Percentiles rank a stretch among this genome's conserved stretches.
These are phyloP conservation scores for Xylariales sp. DNA, from an alignment of 2,329 filamentous ascomycete genomes.

Conservation along the genomic window DNA sequence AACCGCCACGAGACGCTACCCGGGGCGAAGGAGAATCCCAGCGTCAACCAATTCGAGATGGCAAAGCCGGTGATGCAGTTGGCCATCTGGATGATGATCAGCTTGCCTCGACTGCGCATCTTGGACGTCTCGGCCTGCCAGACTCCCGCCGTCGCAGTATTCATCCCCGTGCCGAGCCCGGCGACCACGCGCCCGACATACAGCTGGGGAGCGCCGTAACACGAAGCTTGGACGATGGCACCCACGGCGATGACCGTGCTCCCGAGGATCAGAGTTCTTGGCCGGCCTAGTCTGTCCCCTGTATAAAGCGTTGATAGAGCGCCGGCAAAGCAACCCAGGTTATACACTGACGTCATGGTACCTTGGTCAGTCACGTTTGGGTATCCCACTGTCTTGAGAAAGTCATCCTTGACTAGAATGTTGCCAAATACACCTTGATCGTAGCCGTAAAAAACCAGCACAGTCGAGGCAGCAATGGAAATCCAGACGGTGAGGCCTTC, in stretches of 20 bases:
- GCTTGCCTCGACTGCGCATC: conserved; percentile 16
- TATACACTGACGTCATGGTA: conserved; percentile 19
- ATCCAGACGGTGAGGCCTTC: neutral
- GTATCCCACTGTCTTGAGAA: conserved; percentile 17
- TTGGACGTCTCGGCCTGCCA: conserved; percentile 18
- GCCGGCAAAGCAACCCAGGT: conserved; percentile 16
- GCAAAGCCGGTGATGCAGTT: conserved; percentile 33
- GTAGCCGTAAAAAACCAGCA: neutral
- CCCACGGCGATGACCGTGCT: conserved; percentile 15
- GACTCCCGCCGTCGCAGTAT: conserved; percentile 15
- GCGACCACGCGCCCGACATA: conserved; percentile 14
- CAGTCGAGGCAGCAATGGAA: neutral
- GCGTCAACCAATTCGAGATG: conserved; percentile 23
- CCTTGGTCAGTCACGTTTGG: conserved; percentile 12
- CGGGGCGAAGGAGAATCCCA: conserved; percentile 25
- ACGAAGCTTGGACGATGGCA: conserved; percentile 14
- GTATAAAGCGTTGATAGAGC: conserved; percentile 11
- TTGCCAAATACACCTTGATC: conserved; percentile 26
- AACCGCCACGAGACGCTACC: conserved; percentile 30
- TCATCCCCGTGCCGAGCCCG: conserved; percentile 16
- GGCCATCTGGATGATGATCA: conserved; percentile 24
- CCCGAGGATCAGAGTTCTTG: conserved; percentile 17
- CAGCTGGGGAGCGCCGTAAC: conserved; percentile 14
- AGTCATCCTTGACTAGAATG: conserved; percentile 22
- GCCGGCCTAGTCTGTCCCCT: conserved; percentile 19